Percentiles rank a stretch among this genome's conserved stretches.
These are phyloP conservation scores for Epichloe festucae DNA, from an alignment of 2,329 filamentous ascomycete species.

Conservation along the genomic window DNA sequence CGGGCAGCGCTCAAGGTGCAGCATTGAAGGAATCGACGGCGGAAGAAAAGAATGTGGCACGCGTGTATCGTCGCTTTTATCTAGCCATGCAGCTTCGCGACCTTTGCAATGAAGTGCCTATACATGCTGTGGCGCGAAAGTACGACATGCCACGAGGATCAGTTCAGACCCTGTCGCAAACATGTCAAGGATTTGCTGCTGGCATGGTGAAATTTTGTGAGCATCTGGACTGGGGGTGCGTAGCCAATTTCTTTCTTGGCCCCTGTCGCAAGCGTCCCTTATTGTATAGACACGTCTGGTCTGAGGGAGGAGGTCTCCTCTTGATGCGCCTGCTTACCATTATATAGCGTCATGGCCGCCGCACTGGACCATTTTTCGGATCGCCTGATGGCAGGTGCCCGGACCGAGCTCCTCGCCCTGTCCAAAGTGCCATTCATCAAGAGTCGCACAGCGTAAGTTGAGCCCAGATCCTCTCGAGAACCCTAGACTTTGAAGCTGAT, in stretches of 20 bases:
- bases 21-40: conserved; percentile 48
- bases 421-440: conserved; percentile 64
- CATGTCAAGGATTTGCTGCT: conserved; percentile 65
- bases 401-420: conserved; percentile 56
- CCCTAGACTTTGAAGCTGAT: not conserved
- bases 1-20: conserved; percentile 51
- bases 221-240: conserved; percentile 58
- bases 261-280: too few species aligned
- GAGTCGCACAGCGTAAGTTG: conserved; percentile 53
- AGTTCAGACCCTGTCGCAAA: conserved; percentile 60
- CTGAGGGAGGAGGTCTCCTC: too few species aligned
- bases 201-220: conserved; percentile 72
- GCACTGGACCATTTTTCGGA: conserved; percentile 66
- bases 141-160: conserved; percentile 58
- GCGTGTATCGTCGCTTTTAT: conserved; percentile 61
- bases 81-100: conserved; percentile 66
- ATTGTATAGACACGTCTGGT: too few species aligned
- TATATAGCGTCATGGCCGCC: conserved; percentile 48
- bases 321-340: conserved; percentile 6
- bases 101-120: conserved; percentile 62
- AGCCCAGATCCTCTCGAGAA: not conserved
- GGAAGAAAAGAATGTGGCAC: conserved; percentile 45
- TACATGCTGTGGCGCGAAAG: conserved; percentile 55
- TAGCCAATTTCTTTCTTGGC: conserved; percentile 1
- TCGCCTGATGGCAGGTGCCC: conserved; percentile 58